Percentiles rank a stretch among this genome's conserved stretches.
Evolutionary conservation across 2,329 filamentous ascomycete species (phyloP).

Genomic region (Botrytis tulipae): DNA sequence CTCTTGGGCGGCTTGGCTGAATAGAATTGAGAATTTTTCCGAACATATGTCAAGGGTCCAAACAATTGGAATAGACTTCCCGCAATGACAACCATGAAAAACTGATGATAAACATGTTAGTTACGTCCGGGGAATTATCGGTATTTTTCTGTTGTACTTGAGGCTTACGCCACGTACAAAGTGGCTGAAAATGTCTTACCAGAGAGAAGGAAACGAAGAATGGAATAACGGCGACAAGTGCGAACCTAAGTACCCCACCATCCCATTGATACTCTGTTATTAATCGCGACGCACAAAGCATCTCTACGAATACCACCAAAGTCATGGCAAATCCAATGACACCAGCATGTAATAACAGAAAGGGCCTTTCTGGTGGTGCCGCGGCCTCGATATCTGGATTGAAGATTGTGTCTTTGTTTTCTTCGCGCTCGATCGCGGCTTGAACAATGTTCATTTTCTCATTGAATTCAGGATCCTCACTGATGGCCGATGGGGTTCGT

Average conservation of each 20-base stretch:
- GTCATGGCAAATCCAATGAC: slow-evolving; percentile 28
- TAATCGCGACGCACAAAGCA: slow-evolving; percentile 27
- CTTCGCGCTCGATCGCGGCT: slow-evolving; percentile 28
- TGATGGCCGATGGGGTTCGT: slow-evolving; percentile 20
- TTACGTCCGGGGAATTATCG: background rate
- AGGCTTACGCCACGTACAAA: background rate
- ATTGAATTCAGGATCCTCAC: slow-evolving; percentile 21
- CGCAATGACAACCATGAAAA: slow-evolving; percentile 26
- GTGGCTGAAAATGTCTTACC: slow-evolving; percentile 21
- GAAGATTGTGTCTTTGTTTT: slow-evolving; percentile 26
- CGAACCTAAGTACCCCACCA: slow-evolving; percentile 25
- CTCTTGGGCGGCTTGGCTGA: slow-evolving; percentile 42
- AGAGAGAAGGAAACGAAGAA: slow-evolving; percentile 37
- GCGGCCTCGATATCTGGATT: slow-evolving; percentile 26
- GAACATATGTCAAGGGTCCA: slow-evolving; percentile 27
- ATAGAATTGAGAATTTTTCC: slow-evolving; percentile 27
- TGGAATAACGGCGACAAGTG: slow-evolving; percentile 25
- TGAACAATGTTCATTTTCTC: slow-evolving; percentile 26
- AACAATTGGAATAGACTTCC: slow-evolving; percentile 28
- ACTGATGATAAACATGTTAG: slow-evolving; percentile 36
- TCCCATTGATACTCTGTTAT: slow-evolving; percentile 29
- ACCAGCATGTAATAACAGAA: slow-evolving; percentile 26
- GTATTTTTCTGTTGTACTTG: background rate
- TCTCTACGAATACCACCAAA: slow-evolving; percentile 28
- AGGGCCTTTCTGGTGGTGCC: slow-evolving; percentile 23